phyloP scores from a whole-genome alignment of 225 moss, liverwort and hornwort genomes.

The Sphagnum contortum region DNA sequence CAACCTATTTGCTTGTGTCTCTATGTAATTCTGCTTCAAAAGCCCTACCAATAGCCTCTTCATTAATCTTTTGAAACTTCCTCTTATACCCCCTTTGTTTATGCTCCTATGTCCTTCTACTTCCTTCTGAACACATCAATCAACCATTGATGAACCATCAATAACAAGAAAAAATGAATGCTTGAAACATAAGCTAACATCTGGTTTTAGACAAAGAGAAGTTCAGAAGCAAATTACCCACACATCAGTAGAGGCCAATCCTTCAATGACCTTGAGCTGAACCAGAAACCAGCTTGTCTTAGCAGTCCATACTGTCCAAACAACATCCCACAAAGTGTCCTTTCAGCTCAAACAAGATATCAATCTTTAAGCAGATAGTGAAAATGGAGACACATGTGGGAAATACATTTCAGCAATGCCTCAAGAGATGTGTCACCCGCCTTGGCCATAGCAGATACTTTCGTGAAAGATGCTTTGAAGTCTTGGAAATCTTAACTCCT shows the following conservation, averaged over 20 bases:
- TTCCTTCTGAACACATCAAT: no score
- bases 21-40: background rate
- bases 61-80: no score
- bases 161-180: background rate
- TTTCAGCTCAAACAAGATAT: no score
- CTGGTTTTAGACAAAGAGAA: background rate
- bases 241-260: slow-evolving; percentile 98
- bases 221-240: slow-evolving; percentile 29
- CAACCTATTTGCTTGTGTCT: no score
- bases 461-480: background rate
- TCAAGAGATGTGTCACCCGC: background rate
- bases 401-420: background rate
- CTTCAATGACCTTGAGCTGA: slow-evolving; percentile 75
- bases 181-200: background rate
- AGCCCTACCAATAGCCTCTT: background rate
- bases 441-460: background rate
- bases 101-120: no score
- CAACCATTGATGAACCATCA: no score
- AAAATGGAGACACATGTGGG: no score
- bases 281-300: slow-evolving; percentile 81
- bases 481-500: background rate
- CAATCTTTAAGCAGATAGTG: no score
- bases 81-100: no score
- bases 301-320: slow-evolving; percentile 80
- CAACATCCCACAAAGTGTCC: background rate